These are phyloP conservation scores for Arabidopsis thaliana DNA, from an alignment of 345 rosid genomes.

Conservation along the genomic window DNA sequence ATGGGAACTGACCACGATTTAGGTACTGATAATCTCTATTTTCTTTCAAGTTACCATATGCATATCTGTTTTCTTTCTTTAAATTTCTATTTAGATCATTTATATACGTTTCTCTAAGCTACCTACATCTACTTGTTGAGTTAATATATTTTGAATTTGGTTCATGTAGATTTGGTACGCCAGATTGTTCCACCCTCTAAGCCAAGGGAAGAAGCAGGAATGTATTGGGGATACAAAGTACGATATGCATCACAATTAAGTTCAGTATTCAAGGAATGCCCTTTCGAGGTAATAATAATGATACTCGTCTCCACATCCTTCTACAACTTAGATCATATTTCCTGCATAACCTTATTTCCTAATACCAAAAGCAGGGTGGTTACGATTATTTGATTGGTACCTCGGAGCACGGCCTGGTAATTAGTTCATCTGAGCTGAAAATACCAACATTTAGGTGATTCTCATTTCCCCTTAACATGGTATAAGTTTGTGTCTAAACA, in stretches of 20 bases:
- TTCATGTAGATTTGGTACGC: constrained; percentile 63
- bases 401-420: constrained; percentile 88
- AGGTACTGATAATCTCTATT: constrained; percentile 54
- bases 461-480: neutral
- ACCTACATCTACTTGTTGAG: neutral
- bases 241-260: constrained; percentile 82
- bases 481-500: constrained; percentile 11
- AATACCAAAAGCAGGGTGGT: constrained; percentile 68
- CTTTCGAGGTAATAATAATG: constrained; percentile 56
- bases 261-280: constrained; percentile 64
- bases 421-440: constrained; percentile 69
- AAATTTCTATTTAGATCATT: neutral
- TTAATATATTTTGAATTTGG: constrained; percentile 40
- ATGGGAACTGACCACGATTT: constrained; percentile 76
- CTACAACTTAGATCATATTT: neutral
- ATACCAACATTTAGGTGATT: constrained; percentile 75
- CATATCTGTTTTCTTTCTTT: neutral
- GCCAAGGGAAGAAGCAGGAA: constrained; percentile 80
- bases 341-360: constrained; percentile 27
- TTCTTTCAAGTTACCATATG: neutral
- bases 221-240: constrained; percentile 94
- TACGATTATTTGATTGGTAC: constrained; percentile 89
- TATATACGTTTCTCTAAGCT: constrained; percentile 7
- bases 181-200: constrained; percentile 69
- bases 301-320: constrained; percentile 6